Conservation (phyloP, 805 yeast genomes). For the Blastobotrys attinorum region DNA sequence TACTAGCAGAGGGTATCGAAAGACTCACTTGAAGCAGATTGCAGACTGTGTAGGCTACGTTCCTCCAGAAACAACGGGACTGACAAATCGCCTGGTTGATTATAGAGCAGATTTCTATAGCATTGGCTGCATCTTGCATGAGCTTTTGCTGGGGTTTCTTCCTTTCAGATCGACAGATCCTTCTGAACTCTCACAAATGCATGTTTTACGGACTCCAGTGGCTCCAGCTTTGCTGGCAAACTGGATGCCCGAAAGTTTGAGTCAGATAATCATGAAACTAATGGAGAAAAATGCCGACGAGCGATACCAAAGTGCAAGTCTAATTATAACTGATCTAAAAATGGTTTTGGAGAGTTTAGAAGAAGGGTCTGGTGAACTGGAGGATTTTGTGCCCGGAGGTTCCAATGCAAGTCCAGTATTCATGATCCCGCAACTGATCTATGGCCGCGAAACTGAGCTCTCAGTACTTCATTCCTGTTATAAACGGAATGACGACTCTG, state of each 20-base stretch:
- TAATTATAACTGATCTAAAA: conserved; percentile 33
- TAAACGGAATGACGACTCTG: conserved; percentile 12
- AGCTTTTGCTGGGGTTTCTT: conserved; percentile 37
- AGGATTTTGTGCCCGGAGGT: conserved; percentile 12
- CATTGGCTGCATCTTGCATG: conserved; percentile 43
- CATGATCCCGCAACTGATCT: conserved; percentile 22
- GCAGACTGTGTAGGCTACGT: conserved; percentile 38
- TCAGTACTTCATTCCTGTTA: conserved; percentile 20
- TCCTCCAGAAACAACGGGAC: conserved; percentile 44
- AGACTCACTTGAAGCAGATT: conserved; percentile 33
- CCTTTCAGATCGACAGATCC: conserved; percentile 39
- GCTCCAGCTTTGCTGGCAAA: conserved; percentile 30
- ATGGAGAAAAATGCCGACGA: conserved; percentile 35
- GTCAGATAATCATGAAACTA: conserved; percentile 35
- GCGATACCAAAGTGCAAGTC: conserved; percentile 33
- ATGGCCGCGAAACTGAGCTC: conserved; percentile 27
- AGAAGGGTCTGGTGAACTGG: conserved; percentile 10
- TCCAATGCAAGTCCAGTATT: conserved; percentile 13
- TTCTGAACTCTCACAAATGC: conserved; percentile 33
- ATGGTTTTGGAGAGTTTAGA: conserved; percentile 15
- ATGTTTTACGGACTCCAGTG: conserved; percentile 35
- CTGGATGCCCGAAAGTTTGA: conserved; percentile 25
- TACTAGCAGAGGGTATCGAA: conserved; percentile 35
- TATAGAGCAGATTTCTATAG: conserved; percentile 43
- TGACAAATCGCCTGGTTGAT: conserved; percentile 34